These are phyloP conservation scores for Oldenlandia corymbosa DNA, from an alignment of 257 asterid species.

Conservation along the genomic window DNA sequence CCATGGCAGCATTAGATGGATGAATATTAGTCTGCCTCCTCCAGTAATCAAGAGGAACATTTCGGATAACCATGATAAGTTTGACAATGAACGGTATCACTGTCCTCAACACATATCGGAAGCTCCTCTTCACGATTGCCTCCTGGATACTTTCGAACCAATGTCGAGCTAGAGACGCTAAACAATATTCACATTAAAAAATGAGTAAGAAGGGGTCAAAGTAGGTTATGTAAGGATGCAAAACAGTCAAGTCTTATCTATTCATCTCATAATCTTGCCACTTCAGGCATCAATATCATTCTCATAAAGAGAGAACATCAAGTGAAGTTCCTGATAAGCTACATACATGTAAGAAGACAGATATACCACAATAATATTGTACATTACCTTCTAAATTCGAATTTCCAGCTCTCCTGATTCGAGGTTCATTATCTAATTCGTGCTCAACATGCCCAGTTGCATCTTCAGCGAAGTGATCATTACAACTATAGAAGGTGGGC, in stretches of 20 bases:
- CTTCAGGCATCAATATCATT: too few species aligned
- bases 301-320: background rate
- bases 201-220: background rate
- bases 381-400: constrained; percentile 38
- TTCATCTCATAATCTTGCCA: too few species aligned
- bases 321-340: too few species aligned
- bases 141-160: constrained; percentile 43
- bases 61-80: constrained; percentile 27
- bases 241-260: background rate
- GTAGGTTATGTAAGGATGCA: background rate
- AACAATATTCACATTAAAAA: background rate
- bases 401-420: constrained; percentile 25
- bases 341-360: too few species aligned
- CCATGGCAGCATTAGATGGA: constrained; percentile 35
- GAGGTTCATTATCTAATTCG: constrained; percentile 29
- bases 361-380: background rate
- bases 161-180: constrained; percentile 42
- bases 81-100: constrained; percentile 36
- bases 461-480: constrained; percentile 52
- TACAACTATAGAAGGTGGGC: constrained; percentile 60
- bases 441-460: constrained; percentile 36
- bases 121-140: constrained; percentile 52
- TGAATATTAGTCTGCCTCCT: constrained; percentile 40
- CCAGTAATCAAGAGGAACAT: constrained; percentile 44
- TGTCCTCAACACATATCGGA: constrained; percentile 42